A percentile compares a stretch with the other conserved stretches of the same genome.
Conservation (phyloP, 148 eudicot species). For the Nepenthes mirabilis region DNA sequence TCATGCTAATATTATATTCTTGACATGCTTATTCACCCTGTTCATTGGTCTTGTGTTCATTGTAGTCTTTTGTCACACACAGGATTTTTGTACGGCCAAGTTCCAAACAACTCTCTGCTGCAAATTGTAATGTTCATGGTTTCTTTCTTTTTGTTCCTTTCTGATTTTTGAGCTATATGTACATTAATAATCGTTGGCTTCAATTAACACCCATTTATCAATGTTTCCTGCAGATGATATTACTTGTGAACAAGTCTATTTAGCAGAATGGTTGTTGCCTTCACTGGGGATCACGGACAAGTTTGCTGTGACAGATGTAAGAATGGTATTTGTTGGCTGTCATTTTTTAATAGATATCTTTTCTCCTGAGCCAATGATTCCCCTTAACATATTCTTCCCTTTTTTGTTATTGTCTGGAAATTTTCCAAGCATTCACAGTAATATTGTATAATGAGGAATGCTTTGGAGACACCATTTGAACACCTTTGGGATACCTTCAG, state of each 20-base stretch:
- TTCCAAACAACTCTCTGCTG: conserved; percentile 9
- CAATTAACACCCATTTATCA: neutral
- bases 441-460: too few relatives aligned
- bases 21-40: neutral
- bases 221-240: conserved; percentile 29
- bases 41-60: conserved; percentile 7
- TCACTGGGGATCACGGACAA: conserved; percentile 43
- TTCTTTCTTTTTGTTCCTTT: conserved; percentile 1
- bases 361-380: neutral
- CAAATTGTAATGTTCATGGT: conserved; percentile 6
- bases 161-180: neutral
- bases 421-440: neutral
- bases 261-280: conserved; percentile 70
- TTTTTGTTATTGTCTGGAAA: neutral
- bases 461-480: too few relatives aligned
- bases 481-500: too few relatives aligned
- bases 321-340: conserved; percentile 2
- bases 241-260: conserved; percentile 24
- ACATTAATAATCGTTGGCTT: too few relatives aligned
- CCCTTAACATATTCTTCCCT: neutral
- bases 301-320: conserved; percentile 48
- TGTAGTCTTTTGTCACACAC: conserved; percentile 78
- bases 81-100: conserved; percentile 59
- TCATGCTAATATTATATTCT: neutral
- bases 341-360: neutral